Evolutionary conservation across 768 basidiomycete genomes (phyloP), one percentile per base, ranked within the genome.

Genomic region (Russula olivacea): DNA sequence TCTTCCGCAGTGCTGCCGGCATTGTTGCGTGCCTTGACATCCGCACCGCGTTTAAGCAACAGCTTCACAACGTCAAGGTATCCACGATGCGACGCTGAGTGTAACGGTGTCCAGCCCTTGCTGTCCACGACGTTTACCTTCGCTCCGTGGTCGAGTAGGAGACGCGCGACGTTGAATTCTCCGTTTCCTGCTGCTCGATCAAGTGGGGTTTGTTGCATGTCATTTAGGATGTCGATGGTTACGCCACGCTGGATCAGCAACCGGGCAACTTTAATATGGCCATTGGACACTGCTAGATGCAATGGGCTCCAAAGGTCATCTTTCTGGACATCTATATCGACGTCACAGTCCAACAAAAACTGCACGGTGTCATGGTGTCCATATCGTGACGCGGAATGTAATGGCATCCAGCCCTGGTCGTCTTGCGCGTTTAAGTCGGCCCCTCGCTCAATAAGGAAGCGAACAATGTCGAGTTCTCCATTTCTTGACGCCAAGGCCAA

Each of bases 121-220:
- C 17, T 19, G n/a, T 59, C 23, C 1, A 4, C 8, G 3, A 51
- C 8, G 6, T 48, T 23, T 10, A 63, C 8, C n/a, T 63, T 28
- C 32, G 62, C 61, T 43, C 50, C 61, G 8, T 40, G 30, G 23
- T 63, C 57, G 58, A 63, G 28, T 10, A 63, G 21, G n/a, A 58
- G 34, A 8, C 30, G 50, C 5, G 25, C 50, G n/a, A 30, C 4
- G 17, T 63, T 19, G 50, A 49, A 15, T 1, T 45, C 6, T 23
- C 61, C 61, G 12, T 45, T 32, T 11, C 40, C 17, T 5, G 58
- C 47, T 28, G 57, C 57, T 23, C n/a, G 36, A 25, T 63, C 41
- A 6, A 63, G 55, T n/a, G 61, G 54, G 1, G 61, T 61, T 21
- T 51, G n/a, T 36, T 36, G 32, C 21, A 2, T 17, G 14, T 28